Evolutionary conservation across 2,329 filamentous ascomycete species (phyloP).

Genomic region (Cladophialophora exuberans): DNA sequence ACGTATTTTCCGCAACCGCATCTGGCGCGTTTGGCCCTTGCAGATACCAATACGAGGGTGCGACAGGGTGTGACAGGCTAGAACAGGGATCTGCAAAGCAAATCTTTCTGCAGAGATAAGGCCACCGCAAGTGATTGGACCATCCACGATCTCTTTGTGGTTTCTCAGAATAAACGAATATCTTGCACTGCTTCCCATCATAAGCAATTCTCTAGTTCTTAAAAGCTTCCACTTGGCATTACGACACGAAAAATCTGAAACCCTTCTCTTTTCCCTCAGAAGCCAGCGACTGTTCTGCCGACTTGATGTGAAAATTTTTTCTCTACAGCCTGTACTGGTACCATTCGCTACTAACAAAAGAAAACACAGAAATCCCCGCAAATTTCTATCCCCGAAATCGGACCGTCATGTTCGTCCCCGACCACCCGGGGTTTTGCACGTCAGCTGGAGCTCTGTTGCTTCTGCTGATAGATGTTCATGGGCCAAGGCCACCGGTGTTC

Average conservation of each 20-base stretch:
- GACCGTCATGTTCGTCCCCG: constrained; percentile 7
- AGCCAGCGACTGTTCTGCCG: neutral
- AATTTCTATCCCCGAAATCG: neutral
- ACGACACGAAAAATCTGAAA: constrained; percentile 29
- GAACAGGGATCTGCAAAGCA: too few species aligned
- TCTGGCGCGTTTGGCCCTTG: too few species aligned
- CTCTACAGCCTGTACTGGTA: neutral
- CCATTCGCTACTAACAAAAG: neutral
- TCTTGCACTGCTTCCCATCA: too few species aligned
- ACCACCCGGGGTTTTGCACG: constrained; percentile 9
- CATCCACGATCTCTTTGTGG: too few species aligned
- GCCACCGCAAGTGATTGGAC: too few species aligned
- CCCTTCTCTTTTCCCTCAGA: constrained; percentile 11
- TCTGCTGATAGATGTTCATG: constrained; percentile 7
- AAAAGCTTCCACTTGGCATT: constrained; percentile 26
- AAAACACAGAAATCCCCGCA: neutral
- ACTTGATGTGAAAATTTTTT: neutral
- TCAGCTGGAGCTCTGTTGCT: constrained; percentile 4
- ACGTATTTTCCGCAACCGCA: neutral
- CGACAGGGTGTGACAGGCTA: too few species aligned
- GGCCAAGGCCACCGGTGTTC: constrained; percentile 7
- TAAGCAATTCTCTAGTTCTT: constrained; percentile 18
- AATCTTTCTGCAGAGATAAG: too few species aligned
- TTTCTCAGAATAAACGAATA: too few species aligned
- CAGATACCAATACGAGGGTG: too few species aligned